These are phyloP conservation scores for Tolypocladium ophioglossoides DNA, from an alignment of 2,329 filamentous ascomycete species.

Conservation along the genomic window DNA sequence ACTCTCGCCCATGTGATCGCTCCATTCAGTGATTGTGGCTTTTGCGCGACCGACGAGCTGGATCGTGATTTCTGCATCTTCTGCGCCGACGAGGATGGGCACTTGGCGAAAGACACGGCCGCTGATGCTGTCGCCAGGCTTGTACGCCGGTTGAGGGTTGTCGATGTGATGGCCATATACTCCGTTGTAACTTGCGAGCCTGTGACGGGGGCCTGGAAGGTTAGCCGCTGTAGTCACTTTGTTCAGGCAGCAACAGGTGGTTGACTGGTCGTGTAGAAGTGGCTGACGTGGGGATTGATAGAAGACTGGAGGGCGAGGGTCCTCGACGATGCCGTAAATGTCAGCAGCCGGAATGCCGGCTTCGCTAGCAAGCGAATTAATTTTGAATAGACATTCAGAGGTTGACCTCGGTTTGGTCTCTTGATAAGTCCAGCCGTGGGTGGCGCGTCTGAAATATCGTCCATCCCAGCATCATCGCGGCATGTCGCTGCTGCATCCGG, in stretches of 20 bases:
- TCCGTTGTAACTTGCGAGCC: not conserved
- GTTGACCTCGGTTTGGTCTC: not conserved
- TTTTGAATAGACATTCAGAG: not conserved
- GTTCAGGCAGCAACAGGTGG: not conserved
- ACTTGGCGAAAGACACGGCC: not conserved
- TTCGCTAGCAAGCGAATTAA: not conserved
- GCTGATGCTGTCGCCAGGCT: not conserved
- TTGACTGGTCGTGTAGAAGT: not conserved
- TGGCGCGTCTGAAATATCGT: not conserved
- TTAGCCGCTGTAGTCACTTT: no score
- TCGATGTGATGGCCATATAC: not conserved
- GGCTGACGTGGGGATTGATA: not conserved
- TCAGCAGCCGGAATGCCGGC: not conserved
- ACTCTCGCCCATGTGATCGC: not conserved
- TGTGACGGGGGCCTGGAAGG: not conserved
- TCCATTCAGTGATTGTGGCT: not conserved
- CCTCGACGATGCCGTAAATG: not conserved
- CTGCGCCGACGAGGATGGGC: not conserved
- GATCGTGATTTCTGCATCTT: not conserved
- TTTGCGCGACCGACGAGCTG: not conserved
- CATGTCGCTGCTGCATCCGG: not conserved
- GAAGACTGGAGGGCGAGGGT: not conserved
- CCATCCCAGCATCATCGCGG: not conserved
- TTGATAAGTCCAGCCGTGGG: no score
- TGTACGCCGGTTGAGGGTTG: not conserved